Base-by-base conservation (phyloP, 1,139 yeast genomes). In the Candida dubliniensis region DNA sequence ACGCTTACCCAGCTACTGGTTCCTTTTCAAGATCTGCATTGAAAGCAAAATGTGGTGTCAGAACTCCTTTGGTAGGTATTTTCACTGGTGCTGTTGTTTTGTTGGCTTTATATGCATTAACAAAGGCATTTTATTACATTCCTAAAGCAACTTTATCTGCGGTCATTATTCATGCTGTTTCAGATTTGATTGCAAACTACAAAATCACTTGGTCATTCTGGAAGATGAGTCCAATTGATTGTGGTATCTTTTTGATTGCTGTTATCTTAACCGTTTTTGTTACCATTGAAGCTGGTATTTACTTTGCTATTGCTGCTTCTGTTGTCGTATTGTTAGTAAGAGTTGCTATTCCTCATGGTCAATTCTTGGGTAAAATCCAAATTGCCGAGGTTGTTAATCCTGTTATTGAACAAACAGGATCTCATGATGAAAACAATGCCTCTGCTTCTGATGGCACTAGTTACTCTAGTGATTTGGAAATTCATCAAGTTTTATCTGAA, bases 1-100 rank as follows among this genome's bases (percentile, higher is more conserved):
- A 81, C 58, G 96, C 97, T 8, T 91, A 91, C 63, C 98, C 98
- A 12, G 91, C 96, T 9, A 91, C 98, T 9, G 97, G 98, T 43
- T 91, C 97, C 1, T 91, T 91, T 66, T 87, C 96, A 15, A 83
- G 97, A 72, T 86, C 96, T 39, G 97, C 97, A 10, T 77, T 91
- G 58, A 90, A 91, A 67, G 87, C 96, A 45, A 91, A 90, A 67
- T 90, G 96, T 77, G 96, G 96, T 60, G 98, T 91, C 38, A 80
- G 91, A 60, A 91, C 98, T 33, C 98, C 98, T 29, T 72, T 90
- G 50, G 96, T 96, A 42, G 96, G 97, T 68, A 76, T 89, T 44
- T 87, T 82, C 67, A 89, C 96, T 25, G 98, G 97, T 60, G 81
- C 79, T 32, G 91, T 91, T 63, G 97, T 91, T 24, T 69, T 91